Percentiles rank a stretch among this genome's conserved stretches.
These are phyloP conservation scores for Alternaria viburni DNA, from an alignment of 2,329 filamentous ascomycete genomes.

Conservation along the genomic window DNA sequence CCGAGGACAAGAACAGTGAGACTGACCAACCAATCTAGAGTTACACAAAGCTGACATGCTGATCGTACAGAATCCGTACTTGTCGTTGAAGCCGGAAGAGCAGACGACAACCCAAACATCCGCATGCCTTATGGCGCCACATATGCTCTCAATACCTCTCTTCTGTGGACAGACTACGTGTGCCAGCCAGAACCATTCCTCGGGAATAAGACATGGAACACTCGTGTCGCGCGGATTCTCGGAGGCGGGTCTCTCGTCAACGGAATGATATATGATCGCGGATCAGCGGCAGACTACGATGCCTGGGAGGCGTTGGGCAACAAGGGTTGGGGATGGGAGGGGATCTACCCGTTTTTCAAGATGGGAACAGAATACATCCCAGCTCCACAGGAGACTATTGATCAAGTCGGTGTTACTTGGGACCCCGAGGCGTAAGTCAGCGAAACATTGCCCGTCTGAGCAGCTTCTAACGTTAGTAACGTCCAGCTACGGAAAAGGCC, in stretches of 20 bases:
- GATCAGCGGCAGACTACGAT: constrained; percentile 52
- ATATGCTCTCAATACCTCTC: constrained; percentile 26
- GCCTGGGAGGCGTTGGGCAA: constrained; percentile 67
- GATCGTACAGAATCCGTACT: constrained; percentile 28
- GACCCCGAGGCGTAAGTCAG: constrained; percentile 26
- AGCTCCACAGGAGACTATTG: constrained; percentile 19
- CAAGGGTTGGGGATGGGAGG: constrained; percentile 64
- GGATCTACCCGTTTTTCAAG: constrained; percentile 44
- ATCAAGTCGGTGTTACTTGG: constrained; percentile 33
- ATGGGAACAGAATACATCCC: constrained; percentile 35
- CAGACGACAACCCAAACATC: constrained; percentile 30
- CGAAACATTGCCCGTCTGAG: background rate
- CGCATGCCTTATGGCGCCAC: constrained; percentile 32
- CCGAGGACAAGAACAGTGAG: constrained; percentile 20
- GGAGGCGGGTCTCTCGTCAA: constrained; percentile 39
- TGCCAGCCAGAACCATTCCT: constrained; percentile 28
- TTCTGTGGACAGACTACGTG: constrained; percentile 24
- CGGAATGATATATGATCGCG: constrained; percentile 49
- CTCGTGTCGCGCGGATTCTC: constrained; percentile 26
- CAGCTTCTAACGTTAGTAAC: background rate
- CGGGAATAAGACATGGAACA: constrained; percentile 20
- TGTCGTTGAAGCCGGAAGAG: constrained; percentile 35
- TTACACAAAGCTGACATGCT: background rate
- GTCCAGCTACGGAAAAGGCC: constrained; percentile 32
- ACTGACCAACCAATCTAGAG: background rate